A percentile compares a stretch with the other conserved stretches of the same genome.
phyloP scores from a whole-genome alignment of 1,284 basidiomycete genomes.

The Sparassis latifolia region DNA sequence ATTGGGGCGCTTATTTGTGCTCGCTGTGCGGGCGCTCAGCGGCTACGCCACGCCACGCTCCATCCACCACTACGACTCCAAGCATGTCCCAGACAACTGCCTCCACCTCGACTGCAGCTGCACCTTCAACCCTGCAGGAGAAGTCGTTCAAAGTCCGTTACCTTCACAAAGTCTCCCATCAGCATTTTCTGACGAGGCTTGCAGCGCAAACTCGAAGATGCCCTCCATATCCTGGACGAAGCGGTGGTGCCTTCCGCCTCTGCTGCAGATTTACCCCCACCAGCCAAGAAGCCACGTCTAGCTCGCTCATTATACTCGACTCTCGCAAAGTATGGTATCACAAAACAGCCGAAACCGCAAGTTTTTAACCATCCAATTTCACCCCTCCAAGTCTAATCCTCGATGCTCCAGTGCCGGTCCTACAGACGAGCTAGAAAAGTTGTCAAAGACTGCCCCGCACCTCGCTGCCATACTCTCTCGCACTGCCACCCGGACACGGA shows the following conservation, averaged over 20 bases:
- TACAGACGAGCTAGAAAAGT: slow-evolving; percentile 19
- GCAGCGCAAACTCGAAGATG: slow-evolving; percentile 71
- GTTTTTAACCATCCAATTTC: slow-evolving; percentile 10
- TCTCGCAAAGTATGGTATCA: slow-evolving; percentile 68
- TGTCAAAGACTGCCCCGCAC: slow-evolving; percentile 56
- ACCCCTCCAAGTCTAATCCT: slow-evolving; percentile 9
- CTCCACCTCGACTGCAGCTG: no score
- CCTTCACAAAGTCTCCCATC: no score
- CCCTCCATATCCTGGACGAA: slow-evolving; percentile 56
- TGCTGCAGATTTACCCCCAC: slow-evolving; percentile 32
- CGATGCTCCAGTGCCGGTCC: background rate
- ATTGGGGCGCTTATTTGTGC: no score
- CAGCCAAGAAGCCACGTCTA: slow-evolving; percentile 46
- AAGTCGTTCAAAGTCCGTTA: no score
- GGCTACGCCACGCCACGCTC: no score
- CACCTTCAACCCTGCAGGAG: no score
- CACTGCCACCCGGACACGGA: slow-evolving; percentile 51
- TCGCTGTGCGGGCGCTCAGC: no score
- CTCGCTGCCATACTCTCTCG: slow-evolving; percentile 61
- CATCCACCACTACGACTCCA: no score
- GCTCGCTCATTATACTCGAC: slow-evolving; percentile 64
- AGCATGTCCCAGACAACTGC: no score
- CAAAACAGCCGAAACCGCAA: slow-evolving; percentile 41
- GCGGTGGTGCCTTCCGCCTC: slow-evolving; percentile 37
- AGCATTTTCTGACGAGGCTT: background rate